Conservation (phyloP, 1,284 basidiomycete species). For the Austroboletus novae-zelandiae region DNA sequence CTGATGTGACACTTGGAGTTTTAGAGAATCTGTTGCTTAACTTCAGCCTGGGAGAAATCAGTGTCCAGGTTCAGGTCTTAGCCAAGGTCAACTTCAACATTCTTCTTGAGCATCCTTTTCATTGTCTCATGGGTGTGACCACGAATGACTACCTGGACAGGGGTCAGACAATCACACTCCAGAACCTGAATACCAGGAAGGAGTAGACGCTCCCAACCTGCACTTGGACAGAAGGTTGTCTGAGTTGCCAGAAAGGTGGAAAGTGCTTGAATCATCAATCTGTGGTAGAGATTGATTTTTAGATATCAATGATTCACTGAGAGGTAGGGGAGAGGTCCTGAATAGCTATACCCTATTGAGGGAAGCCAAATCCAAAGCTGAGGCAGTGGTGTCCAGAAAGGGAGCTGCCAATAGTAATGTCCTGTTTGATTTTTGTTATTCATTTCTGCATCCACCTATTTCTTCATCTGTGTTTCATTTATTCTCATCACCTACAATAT, state of each 20-base stretch:
- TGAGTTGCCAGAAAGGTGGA: no score
- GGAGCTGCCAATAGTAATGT: neutral
- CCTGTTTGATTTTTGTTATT: no score
- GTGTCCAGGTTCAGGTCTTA: constrained; percentile 1
- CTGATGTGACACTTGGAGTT: neutral
- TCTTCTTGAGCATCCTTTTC: neutral
- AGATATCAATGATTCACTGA: no score
- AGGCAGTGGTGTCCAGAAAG: neutral
- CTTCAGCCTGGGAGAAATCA: no score
- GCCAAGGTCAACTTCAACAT: constrained; percentile 2
- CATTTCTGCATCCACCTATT: no score
- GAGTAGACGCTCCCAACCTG: neutral
- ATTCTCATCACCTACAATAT: no score
- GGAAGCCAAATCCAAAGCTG: neutral
- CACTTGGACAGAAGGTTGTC: neutral
- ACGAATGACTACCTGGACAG: no score
- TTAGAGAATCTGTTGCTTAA: neutral
- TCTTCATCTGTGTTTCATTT: no score
- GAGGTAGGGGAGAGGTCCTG: no score
- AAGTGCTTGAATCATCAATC: no score
- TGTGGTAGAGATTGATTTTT: no score
- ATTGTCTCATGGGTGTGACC: neutral
- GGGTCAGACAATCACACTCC: neutral
- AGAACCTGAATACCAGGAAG: neutral
- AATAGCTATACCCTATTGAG: no score